Conservation (phyloP, 2,329 filamentous ascomycete species). For the Aspergillus eucalypticola region DNA sequence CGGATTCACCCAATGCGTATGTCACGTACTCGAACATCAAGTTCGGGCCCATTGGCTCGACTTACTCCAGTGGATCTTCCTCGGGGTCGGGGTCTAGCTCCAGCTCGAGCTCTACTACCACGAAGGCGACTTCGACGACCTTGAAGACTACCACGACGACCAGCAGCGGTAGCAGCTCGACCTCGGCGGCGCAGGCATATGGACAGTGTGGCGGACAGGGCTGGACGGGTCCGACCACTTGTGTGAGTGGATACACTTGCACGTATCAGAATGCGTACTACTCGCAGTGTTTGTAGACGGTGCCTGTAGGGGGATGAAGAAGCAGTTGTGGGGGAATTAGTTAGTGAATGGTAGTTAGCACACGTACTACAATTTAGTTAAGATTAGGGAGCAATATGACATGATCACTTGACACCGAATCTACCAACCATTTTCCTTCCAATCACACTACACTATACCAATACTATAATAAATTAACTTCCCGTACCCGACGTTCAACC, state of each 20-base stretch:
- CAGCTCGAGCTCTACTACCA: slow-evolving; percentile 13
- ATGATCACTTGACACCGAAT: too few relatives aligned
- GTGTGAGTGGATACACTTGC: slow-evolving; percentile 37
- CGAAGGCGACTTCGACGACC: slow-evolving; percentile 7
- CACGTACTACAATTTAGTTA: background rate
- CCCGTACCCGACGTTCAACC: too few relatives aligned
- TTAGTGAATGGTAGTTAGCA: background rate
- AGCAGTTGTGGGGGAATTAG: background rate
- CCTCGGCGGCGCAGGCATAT: slow-evolving; percentile 23
- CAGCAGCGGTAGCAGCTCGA: slow-evolving; percentile 13
- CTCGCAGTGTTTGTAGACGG: slow-evolving; percentile 35
- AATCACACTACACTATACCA: too few relatives aligned
- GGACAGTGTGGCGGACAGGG: slow-evolving; percentile 38
- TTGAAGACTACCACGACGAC: slow-evolving; percentile 5
- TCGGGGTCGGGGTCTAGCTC: slow-evolving; percentile 7
- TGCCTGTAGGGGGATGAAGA: background rate
- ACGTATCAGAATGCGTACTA: slow-evolving; percentile 37
- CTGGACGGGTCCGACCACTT: slow-evolving; percentile 38
- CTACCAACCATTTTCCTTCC: too few relatives aligned
- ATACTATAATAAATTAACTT: too few relatives aligned
- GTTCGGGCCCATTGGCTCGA: slow-evolving; percentile 59
- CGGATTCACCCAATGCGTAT: slow-evolving; percentile 48
- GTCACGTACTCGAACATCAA: slow-evolving; percentile 63
- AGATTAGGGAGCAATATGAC: too few relatives aligned
- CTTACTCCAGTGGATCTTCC: slow-evolving; percentile 34